These are phyloP conservation scores for Xylariaceae sp. DNA, from an alignment of 2,329 filamentous ascomycete species.

Conservation along the genomic window DNA sequence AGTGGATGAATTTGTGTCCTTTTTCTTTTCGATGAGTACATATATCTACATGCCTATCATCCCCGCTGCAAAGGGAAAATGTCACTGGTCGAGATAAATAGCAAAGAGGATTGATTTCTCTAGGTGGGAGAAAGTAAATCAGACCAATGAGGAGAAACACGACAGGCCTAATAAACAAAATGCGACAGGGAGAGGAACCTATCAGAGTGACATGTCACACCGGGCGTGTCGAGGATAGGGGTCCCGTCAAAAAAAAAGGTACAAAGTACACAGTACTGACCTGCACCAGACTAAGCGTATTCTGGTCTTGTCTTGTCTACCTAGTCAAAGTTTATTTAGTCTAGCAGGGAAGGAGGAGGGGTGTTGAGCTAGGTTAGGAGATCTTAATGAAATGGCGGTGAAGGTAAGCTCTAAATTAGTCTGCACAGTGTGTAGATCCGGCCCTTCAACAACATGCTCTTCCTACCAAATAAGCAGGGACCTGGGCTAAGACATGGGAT, in stretches of 20 bases:
- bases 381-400: conserved; percentile 26
- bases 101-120: too few relatives aligned
- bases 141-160: conserved; percentile 6
- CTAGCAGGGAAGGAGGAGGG: not conserved
- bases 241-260: not conserved
- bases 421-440: conserved; percentile 8
- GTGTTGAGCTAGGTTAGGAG: conserved; percentile 8
- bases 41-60: not conserved
- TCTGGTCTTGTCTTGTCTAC: too few relatives aligned
- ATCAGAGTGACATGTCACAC: conserved; percentile 17
- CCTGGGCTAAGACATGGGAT: not conserved
- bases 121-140: conserved; percentile 4
- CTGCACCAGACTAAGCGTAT: conserved; percentile 7
- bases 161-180: conserved; percentile 8
- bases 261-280: conserved; percentile 12
- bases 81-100: too few relatives aligned
- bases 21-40: too few relatives aligned
- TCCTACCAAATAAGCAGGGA: conserved; percentile 14
- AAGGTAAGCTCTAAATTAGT: conserved; percentile 20
- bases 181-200: too few relatives aligned
- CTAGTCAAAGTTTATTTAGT: too few relatives aligned
- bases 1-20: too few relatives aligned
- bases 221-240: conserved; percentile 13
- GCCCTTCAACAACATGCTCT: conserved; percentile 7
- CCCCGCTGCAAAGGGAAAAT: too few relatives aligned